Conservation (phyloP, 345 rosid genomes). For the Euclidium syriacum region DNA sequence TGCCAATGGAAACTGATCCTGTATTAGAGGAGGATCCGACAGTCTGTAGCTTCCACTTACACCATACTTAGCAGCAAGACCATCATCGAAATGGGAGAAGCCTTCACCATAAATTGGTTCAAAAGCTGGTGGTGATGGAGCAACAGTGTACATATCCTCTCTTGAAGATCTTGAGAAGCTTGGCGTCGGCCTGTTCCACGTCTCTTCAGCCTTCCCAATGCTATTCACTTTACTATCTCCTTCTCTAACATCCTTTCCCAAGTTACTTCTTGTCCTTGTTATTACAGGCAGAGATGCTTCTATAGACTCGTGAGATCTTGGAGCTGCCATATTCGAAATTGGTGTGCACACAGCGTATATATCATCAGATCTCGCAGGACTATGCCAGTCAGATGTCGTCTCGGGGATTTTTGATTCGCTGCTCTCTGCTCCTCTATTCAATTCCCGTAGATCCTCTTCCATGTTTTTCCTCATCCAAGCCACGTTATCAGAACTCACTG, state of each 20-base stretch:
- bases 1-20: slow-evolving; percentile 24
- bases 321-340: slow-evolving; percentile 15
- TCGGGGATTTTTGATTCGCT: slow-evolving; percentile 24
- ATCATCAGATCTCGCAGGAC: slow-evolving; percentile 33
- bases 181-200: slow-evolving; percentile 7
- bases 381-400: slow-evolving; percentile 29
- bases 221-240: slow-evolving; percentile 4
- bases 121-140: slow-evolving; percentile 13
- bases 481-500: background rate
- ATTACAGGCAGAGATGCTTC: slow-evolving; percentile 22
- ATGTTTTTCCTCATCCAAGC: slow-evolving; percentile 7
- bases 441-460: slow-evolving; percentile 33
- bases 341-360: slow-evolving; percentile 26
- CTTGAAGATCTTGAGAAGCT: slow-evolving; percentile 20
- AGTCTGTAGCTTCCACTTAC: slow-evolving; percentile 25
- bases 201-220: slow-evolving; percentile 15
- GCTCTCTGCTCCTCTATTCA: slow-evolving; percentile 21
- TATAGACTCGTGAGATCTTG: slow-evolving; percentile 22
- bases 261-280: slow-evolving; percentile 13
- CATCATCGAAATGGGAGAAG: slow-evolving; percentile 28
- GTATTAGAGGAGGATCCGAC: slow-evolving; percentile 24
- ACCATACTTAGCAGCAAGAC: slow-evolving; percentile 30
- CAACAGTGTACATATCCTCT: slow-evolving; percentile 16
- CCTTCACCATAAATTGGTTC: slow-evolving; percentile 33
- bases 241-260: slow-evolving; percentile 17